Conservation (phyloP, 1,284 basidiomycete species). For the Cutaneotrichosporon arboriforme region DNA sequence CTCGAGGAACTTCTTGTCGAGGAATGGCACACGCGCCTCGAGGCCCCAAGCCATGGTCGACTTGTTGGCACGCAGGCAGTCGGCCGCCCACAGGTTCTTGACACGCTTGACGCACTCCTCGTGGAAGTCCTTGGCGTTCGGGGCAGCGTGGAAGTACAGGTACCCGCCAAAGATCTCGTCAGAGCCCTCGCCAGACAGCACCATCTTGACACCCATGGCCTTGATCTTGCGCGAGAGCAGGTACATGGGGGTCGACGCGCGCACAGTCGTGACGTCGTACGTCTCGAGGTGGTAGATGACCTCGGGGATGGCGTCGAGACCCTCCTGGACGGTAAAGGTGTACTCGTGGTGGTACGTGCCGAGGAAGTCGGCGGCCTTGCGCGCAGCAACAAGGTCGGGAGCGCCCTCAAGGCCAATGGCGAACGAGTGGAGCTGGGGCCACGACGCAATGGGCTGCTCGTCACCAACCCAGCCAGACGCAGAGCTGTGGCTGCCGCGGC, state of each 20-base stretch:
- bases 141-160: constrained; percentile 99
- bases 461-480: constrained; percentile 24
- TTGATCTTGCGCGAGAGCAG: constrained; percentile 97
- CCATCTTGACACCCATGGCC: constrained; percentile 99
- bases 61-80: constrained; percentile 96
- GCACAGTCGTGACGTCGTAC: constrained; percentile 97
- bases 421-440: constrained; percentile 98
- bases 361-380: constrained; percentile 87
- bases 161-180: constrained; percentile 99
- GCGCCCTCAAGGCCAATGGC: constrained; percentile 94
- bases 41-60: constrained; percentile 99
- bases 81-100: constrained; percentile 96
- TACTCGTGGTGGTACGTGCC: constrained; percentile 98
- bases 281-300: constrained; percentile 99
- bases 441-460: constrained; percentile 67
- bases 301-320: constrained; percentile 93
- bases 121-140: constrained; percentile 82
- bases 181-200: constrained; percentile 93
- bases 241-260: constrained; percentile 81
- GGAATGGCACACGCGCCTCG: constrained; percentile 97
- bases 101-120: constrained; percentile 92
- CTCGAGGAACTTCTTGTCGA: constrained; percentile 94
- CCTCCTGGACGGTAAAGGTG: constrained; percentile 97
- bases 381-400: constrained; percentile 89
- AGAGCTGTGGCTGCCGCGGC: constrained; percentile 24